Evolutionary conservation across 805 yeast genomes (phyloP).

Genomic region (Starmerella etchellsii): DNA sequence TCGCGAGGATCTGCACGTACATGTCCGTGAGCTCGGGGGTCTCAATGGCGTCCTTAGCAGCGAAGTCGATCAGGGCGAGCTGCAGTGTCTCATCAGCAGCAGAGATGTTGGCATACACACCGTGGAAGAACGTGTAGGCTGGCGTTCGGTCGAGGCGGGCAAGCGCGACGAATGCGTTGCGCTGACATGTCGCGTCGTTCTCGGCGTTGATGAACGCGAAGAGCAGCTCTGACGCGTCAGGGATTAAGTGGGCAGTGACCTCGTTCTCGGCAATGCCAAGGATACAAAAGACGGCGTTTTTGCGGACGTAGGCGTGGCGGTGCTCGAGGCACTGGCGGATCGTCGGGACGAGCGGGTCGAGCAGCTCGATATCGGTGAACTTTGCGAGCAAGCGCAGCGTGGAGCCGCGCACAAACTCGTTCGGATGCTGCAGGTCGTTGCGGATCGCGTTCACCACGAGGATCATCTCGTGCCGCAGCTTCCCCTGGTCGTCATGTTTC

Average conservation of each 20-base stretch:
- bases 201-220: constrained; percentile 63
- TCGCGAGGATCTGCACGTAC: constrained; percentile 60
- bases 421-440: constrained; percentile 94
- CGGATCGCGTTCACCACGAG: constrained; percentile 95
- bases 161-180: constrained; percentile 87
- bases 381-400: constrained; percentile 85
- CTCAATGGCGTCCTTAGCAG: constrained; percentile 61
- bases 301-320: constrained; percentile 95
- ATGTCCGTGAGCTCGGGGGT: constrained; percentile 54
- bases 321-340: constrained; percentile 85
- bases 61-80: constrained; percentile 80
- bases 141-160: constrained; percentile 72
- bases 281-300: constrained; percentile 89
- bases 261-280: constrained; percentile 60
- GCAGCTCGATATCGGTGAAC: constrained; percentile 79
- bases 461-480: constrained; percentile 96
- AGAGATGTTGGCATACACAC: constrained; percentile 44
- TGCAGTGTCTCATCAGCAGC: constrained; percentile 69
- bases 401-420: constrained; percentile 91
- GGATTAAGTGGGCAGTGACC: constrained; percentile 65
- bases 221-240: constrained; percentile 88
- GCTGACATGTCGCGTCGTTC: constrained; percentile 83
- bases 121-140: constrained; percentile 71
- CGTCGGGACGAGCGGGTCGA: constrained; percentile 91
- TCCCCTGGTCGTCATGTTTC: constrained; percentile 74